phyloP scores from a whole-genome alignment of 345 rosid species.

The Salix purpurea region DNA sequence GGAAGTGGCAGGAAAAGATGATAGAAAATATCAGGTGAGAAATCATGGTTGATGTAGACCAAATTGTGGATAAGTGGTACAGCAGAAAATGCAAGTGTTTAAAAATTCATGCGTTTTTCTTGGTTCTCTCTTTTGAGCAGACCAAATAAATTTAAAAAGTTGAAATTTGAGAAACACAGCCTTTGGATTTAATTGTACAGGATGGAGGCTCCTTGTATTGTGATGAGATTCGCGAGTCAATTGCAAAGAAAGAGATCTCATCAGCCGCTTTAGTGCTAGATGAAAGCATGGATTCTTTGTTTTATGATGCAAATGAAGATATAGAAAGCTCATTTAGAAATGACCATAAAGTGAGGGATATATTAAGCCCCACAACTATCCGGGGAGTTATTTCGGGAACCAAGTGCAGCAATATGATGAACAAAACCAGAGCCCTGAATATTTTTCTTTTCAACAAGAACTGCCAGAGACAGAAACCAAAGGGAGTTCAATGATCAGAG shows the following conservation, averaged over 20 bases:
- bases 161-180: conserved; percentile 33
- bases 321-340: not conserved
- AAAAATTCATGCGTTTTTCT: not conserved
- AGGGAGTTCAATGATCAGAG: too few relatives aligned
- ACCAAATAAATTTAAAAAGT: too few relatives aligned
- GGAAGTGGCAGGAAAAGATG: conserved; percentile 9
- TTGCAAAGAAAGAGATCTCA: conserved; percentile 26
- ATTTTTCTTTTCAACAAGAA: too few relatives aligned
- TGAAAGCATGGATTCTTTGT: conserved; percentile 6
- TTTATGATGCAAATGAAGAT: conserved; percentile 9
- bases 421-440: too few relatives aligned
- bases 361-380: too few relatives aligned
- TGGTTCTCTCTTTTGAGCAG: conserved; percentile 8
- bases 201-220: conserved; percentile 32
- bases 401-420: conserved; percentile 16
- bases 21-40: conserved; percentile 26
- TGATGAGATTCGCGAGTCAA: conserved; percentile 34
- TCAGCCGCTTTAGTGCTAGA: conserved; percentile 24
- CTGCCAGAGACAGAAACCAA: too few relatives aligned
- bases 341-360: conserved; percentile 7
- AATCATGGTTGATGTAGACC: not conserved
- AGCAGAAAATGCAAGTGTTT: not conserved
- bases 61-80: not conserved
- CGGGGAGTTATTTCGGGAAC: too few relatives aligned
- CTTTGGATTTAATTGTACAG: conserved; percentile 37